A percentile compares a stretch with the other conserved stretches of the same genome.
Conservation (phyloP, 192 early-diverging fungal genomes). For the Dissophora globulifera region DNA sequence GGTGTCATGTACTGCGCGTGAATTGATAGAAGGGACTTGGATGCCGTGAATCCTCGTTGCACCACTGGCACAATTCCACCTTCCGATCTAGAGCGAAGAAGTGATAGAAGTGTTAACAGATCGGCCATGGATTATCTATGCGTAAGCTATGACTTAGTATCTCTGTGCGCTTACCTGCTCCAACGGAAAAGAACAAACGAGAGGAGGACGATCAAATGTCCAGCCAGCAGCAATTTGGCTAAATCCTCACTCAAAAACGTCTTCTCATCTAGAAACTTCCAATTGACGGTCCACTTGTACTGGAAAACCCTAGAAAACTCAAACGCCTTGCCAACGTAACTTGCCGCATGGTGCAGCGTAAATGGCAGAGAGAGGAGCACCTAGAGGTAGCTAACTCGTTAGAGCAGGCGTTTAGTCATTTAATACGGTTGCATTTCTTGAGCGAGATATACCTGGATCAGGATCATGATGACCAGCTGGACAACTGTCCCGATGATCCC, state of each 20-base stretch:
- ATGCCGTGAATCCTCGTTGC: constrained; percentile 22
- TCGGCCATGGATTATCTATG: too few relatives aligned
- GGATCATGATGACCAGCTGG: constrained; percentile 56
- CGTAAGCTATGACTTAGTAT: too few relatives aligned
- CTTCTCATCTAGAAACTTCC: constrained; percentile 81
- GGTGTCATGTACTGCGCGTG: constrained; percentile 30
- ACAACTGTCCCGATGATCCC: constrained; percentile 59
- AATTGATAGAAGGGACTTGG: constrained; percentile 13
- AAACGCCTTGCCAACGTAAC: constrained; percentile 84
- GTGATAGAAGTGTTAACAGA: not conserved
- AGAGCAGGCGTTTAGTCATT: too few relatives aligned
- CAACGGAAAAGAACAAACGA: constrained; percentile 68
- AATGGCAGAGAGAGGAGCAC: constrained; percentile 53
- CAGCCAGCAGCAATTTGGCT: constrained; percentile 64
- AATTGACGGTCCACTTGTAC: constrained; percentile 97
- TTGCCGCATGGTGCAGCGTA: constrained; percentile 54
- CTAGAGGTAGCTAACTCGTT: too few relatives aligned
- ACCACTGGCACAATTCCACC: constrained; percentile 48
- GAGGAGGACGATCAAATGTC: constrained; percentile 71
- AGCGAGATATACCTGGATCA: constrained; percentile 61
- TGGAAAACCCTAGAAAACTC: constrained; percentile 89
- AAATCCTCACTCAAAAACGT: constrained; percentile 73
- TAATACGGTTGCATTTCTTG: too few relatives aligned
- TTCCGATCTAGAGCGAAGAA: constrained; percentile 21
- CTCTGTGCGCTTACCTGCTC: constrained; percentile 64